Evolutionary conservation across 495 filamentous ascomycete species (phyloP).

Genomic region (Talaromyces liani): DNA sequence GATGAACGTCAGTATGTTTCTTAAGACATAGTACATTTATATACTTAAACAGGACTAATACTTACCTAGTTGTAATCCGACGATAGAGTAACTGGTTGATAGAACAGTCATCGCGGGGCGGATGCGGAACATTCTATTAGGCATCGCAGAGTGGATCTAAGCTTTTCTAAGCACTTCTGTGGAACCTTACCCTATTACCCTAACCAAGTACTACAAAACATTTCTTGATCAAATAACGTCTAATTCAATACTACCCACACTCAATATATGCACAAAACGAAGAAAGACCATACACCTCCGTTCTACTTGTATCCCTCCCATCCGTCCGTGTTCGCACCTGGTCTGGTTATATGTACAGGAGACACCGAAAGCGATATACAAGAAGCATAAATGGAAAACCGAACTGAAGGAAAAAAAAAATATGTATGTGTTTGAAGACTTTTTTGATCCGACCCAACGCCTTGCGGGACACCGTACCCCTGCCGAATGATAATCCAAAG

Average conservation of each 20-base stretch:
- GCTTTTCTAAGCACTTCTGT: background rate
- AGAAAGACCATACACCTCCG: background rate
- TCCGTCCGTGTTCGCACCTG: background rate
- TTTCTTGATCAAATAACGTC: background rate
- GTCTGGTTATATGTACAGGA: conserved; percentile 11
- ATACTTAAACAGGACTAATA: background rate
- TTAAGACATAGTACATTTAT: background rate
- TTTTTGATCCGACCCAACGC: background rate
- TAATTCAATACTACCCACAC: background rate
- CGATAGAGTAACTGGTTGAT: background rate
- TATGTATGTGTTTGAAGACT: background rate
- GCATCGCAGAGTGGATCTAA: background rate
- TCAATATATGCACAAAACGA: background rate
- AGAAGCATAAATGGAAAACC: conserved; percentile 2
- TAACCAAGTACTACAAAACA: background rate
- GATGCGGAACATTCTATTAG: background rate
- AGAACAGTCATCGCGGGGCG: background rate
- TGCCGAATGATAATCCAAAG: background rate
- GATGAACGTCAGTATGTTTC: background rate
- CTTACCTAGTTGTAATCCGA: background rate
- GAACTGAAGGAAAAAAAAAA: background rate
- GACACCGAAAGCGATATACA: conserved; percentile 10
- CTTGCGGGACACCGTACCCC: background rate
- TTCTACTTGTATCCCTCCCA: background rate
- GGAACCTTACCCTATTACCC: background rate